Evolutionary conservation across 768 basidiomycete species (phyloP), one percentile per base, ranked within the genome.

Genomic region (Phylloporus sp.): DNA sequence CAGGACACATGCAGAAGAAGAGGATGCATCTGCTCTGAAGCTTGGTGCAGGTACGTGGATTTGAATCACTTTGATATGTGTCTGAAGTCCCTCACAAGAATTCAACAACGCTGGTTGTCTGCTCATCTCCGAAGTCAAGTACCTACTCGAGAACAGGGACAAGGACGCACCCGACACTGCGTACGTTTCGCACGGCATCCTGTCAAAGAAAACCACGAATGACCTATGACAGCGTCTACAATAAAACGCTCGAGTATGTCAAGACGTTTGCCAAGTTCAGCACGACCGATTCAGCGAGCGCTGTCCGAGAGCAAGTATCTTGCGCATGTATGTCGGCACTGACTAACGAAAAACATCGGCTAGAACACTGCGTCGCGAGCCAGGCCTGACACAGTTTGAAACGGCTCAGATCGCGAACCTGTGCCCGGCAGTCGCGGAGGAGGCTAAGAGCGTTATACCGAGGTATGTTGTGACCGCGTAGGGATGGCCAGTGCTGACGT

Each of bases 21-120:
- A 93, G 68, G 91, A 93, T 72, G 91, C 91, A 0, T 81, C 91
- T 13, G 82, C 84, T 16, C 70, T 93, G 60, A 92, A 92, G 65
- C 84, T 93, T 24, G 91, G 91, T 16, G 70, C 82, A 59, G 89
- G 88, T 85, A 54, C 32, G 49, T 55, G 16, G 26, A 22, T 31
- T 18, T 28, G n/a, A 12, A 26, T n/a, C 16, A 8, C 41, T 49
- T 32, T 22, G 15, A 35, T 6, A 23, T 22, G 34, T 44, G 22
- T 31, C 24, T 34, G 28, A 18, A 41, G 5, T 48, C 28, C 35
- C 26, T 56, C 12, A 39, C 38, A 15, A 91, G 92, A 91, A 65
- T 95, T 95, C 73, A 91, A 91, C 73, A 91, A 92, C 57, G 88
- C 88, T 6, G 91, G 89, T 76, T 92, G 89, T 69, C 69, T 95